Percentiles rank a stretch among this genome's conserved stretches.
Conservation (phyloP, 2,329 filamentous ascomycete species). For the Fusarium beomiforme region DNA sequence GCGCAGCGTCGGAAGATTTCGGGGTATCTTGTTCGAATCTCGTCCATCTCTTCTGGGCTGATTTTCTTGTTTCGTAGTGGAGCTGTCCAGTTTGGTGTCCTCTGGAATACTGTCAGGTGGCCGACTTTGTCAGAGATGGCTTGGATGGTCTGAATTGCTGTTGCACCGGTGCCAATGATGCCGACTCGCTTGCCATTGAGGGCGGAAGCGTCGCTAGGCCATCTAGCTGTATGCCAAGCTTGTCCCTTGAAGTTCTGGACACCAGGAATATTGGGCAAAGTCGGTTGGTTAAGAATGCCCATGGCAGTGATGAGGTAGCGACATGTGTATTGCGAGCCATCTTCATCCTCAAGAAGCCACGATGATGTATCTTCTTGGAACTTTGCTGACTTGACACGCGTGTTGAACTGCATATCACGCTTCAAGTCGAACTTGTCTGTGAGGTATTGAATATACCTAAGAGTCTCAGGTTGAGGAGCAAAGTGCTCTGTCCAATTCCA, state of each 20-base stretch:
- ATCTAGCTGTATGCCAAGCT: slow-evolving; percentile 29
- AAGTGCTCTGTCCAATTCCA: slow-evolving; percentile 53
- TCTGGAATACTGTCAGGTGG: slow-evolving; percentile 31
- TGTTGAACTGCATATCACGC: slow-evolving; percentile 54
- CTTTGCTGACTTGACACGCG: slow-evolving; percentile 49
- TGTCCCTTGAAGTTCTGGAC: slow-evolving; percentile 21
- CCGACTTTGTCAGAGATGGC: slow-evolving; percentile 26
- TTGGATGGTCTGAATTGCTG: slow-evolving; percentile 34
- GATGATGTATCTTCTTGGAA: slow-evolving; percentile 46
- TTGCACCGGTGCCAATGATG: slow-evolving; percentile 27
- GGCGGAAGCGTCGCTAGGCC: slow-evolving; percentile 13
- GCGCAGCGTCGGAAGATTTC: slow-evolving; percentile 33
- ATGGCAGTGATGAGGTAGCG: slow-evolving; percentile 30
- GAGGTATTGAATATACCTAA: slow-evolving; percentile 56
- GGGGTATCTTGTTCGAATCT: slow-evolving; percentile 33
- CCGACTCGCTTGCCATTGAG: slow-evolving; percentile 24
- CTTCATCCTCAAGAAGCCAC: slow-evolving; percentile 19
- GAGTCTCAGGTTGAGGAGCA: slow-evolving; percentile 49
- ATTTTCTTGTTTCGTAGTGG: slow-evolving; percentile 40
- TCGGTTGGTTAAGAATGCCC: slow-evolving; percentile 28
- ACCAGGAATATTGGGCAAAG: slow-evolving; percentile 10
- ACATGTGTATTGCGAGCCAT: not conserved
- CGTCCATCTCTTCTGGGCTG: slow-evolving; percentile 25
- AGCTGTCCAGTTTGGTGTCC: slow-evolving; percentile 33
- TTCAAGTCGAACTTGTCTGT: slow-evolving; percentile 53